Conservation (phyloP, 2,329 filamentous ascomycete genomes). For the Emergomyces orientalis region DNA sequence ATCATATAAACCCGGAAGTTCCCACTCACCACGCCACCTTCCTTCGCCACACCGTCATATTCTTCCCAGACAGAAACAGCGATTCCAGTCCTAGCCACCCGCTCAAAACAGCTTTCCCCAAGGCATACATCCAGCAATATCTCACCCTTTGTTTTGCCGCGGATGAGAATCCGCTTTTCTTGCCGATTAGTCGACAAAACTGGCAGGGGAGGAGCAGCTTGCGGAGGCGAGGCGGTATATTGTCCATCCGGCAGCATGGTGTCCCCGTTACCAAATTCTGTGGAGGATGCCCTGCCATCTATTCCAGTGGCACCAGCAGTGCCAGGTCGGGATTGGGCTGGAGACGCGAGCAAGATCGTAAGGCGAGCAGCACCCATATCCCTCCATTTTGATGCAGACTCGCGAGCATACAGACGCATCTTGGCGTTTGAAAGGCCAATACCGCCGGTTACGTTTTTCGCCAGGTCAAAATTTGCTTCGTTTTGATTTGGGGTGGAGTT, state of each 20-base stretch:
- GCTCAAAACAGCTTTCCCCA: constrained; percentile 73
- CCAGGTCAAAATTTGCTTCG: constrained; percentile 40
- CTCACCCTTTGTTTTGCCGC: constrained; percentile 56
- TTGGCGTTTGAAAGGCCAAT: constrained; percentile 64
- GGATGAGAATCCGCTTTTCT: constrained; percentile 79
- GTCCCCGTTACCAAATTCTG: not conserved
- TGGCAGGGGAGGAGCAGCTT: constrained; percentile 14
- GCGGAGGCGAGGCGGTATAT: constrained; percentile 11
- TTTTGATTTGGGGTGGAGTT: constrained; percentile 49
- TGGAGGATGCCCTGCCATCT: not conserved
- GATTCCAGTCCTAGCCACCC: constrained; percentile 75
- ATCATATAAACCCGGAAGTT: constrained; percentile 56
- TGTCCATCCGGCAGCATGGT: not conserved
- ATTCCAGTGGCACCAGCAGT: constrained; percentile 29
- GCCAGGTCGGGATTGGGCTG: constrained; percentile 24
- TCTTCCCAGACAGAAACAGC: constrained; percentile 84
- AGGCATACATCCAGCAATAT: constrained; percentile 74
- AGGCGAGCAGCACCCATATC: constrained; percentile 79
- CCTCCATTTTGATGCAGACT: constrained; percentile 70
- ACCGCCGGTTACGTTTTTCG: constrained; percentile 49
- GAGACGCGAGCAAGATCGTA: constrained; percentile 58
- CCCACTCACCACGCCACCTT: constrained; percentile 50
- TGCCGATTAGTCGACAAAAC: constrained; percentile 46
- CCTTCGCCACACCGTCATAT: constrained; percentile 49
- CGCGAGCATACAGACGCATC: constrained; percentile 74